phyloP scores from a whole-genome alignment of 2,329 filamentous ascomycete species.

The Fusarium longipes region DNA sequence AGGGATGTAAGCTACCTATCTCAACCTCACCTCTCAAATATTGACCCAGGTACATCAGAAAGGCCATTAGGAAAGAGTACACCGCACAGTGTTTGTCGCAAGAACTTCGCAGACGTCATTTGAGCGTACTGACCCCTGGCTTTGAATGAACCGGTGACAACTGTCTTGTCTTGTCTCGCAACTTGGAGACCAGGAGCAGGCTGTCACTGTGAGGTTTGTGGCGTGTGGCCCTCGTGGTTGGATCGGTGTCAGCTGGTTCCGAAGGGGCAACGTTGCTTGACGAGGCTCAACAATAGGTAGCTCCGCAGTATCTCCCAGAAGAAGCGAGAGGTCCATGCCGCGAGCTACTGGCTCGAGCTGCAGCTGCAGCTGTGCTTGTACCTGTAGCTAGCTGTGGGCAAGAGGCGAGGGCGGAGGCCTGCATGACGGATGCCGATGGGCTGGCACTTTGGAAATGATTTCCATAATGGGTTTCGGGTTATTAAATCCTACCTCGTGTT shows the following conservation, averaged over 20 bases:
- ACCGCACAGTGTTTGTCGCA: slow-evolving; percentile 14
- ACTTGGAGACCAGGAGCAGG: not conserved
- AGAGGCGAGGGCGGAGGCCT: slow-evolving; percentile 38
- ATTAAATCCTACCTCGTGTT: slow-evolving; percentile 14
- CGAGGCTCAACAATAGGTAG: slow-evolving; percentile 18
- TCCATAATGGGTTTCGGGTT: slow-evolving; percentile 26
- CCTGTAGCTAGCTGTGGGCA: slow-evolving; percentile 33
- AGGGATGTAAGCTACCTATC: no score
- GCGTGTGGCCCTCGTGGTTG: slow-evolving; percentile 8
- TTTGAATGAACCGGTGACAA: not conserved
- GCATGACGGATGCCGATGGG: slow-evolving; percentile 36
- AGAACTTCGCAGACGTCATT: slow-evolving; percentile 1
- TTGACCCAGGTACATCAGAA: not conserved
- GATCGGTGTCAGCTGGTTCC: slow-evolving; percentile 23
- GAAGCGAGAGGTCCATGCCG: slow-evolving; percentile 29
- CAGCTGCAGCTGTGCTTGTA: slow-evolving; percentile 16
- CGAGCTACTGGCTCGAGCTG: slow-evolving; percentile 10
- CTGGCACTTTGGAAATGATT: slow-evolving; percentile 30
- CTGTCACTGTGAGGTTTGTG: not conserved
- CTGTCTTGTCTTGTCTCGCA: not conserved
- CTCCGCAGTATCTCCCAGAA: slow-evolving; percentile 22
- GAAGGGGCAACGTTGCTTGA: slow-evolving; percentile 23
- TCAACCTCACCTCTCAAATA: not conserved
- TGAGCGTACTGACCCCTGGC: not conserved
- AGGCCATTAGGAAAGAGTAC: not conserved